Conservation (phyloP, 345 rosid species). For the Pelargonium nanum region DNA sequence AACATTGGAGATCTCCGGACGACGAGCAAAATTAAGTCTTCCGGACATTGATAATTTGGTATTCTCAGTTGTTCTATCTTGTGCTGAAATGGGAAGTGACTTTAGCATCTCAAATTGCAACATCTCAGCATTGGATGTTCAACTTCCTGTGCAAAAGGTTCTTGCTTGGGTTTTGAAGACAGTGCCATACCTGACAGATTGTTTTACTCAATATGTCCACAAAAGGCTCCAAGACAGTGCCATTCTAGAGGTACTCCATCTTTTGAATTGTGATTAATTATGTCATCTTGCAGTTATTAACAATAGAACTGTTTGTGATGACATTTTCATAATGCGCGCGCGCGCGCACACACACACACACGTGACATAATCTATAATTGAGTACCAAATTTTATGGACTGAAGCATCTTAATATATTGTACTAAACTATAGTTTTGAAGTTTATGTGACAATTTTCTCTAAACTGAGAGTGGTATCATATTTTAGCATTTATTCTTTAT, state of each 20-base stretch:
- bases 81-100: constrained; percentile 36
- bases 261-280: neutral
- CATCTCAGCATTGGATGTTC: constrained; percentile 31
- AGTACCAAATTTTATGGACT: neutral
- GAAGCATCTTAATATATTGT: neutral
- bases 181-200: constrained; percentile 49
- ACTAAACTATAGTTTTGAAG: no score
- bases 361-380: neutral
- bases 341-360: no score
- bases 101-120: constrained; percentile 52
- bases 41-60: constrained; percentile 60
- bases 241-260: constrained; percentile 29
- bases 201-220: constrained; percentile 43
- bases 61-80: constrained; percentile 51
- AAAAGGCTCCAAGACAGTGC: constrained; percentile 34
- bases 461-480: no score
- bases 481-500: no score
- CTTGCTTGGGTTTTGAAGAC: constrained; percentile 56
- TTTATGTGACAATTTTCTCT: no score
- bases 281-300: neutral
- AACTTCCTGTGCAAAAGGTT: constrained; percentile 56
- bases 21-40: constrained; percentile 23
- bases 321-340: neutral
- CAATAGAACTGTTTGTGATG: neutral
- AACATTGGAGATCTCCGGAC: constrained; percentile 9